phyloP scores from a whole-genome alignment of 2,329 filamentous ascomycete genomes.

The Diaporthe capsici region DNA sequence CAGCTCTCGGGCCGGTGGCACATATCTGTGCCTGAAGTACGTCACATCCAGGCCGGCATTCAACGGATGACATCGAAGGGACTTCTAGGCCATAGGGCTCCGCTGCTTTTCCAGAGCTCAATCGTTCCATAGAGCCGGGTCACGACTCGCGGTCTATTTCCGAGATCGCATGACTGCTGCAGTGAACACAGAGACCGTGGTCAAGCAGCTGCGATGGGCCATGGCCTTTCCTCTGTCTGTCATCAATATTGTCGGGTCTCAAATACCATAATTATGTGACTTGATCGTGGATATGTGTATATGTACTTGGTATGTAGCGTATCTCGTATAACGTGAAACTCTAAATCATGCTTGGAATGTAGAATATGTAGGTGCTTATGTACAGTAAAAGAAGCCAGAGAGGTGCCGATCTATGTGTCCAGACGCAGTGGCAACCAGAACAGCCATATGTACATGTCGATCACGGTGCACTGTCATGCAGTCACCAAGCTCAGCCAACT shows the following conservation, averaged over 20 bases:
- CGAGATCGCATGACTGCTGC: not conserved
- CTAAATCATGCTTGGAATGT: slow-evolving; percentile 2
- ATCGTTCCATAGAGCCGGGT: not conserved
- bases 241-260: too few relatives aligned
- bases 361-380: not conserved
- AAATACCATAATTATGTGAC: not conserved
- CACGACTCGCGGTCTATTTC: not conserved
- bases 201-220: too few relatives aligned
- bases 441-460: not conserved
- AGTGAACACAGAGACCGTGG: not conserved
- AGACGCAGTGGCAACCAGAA: not conserved
- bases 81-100: not conserved
- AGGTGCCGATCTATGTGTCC: not conserved
- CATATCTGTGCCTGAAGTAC: not conserved
- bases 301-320: not conserved
- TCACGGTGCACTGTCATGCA: not conserved
- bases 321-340: not conserved
- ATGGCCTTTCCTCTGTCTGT: not conserved
- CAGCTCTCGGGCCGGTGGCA: not conserved
- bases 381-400: not conserved
- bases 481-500: not conserved
- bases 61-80: not conserved
- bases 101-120: not conserved
- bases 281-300: not conserved
- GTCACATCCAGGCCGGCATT: not conserved